Base-by-base conservation (phyloP, 2,329 filamentous ascomycete species). In the Aspergillus sp. region DNA sequence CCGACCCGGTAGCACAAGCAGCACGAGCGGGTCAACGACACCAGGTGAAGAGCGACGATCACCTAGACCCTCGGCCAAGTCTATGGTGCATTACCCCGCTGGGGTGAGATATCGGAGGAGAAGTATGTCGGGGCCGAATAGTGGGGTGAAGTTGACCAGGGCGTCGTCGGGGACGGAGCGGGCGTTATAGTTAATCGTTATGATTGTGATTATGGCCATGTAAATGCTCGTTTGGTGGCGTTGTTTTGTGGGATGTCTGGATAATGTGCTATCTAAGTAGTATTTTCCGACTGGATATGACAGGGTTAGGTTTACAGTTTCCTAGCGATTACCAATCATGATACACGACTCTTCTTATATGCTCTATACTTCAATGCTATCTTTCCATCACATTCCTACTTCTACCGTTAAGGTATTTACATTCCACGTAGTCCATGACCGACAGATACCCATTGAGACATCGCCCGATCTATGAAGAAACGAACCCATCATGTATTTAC, bases 91-190 rank as follows among this genome's bases (percentile, higher is more conserved):
- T 27, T 56, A 47, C 23, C 38, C 58, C 4, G 19, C 52, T 6
- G 53, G 58, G 8, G 21, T 49, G 8, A n/a, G 36, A 11, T 52
- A 57, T 32, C 49, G 48, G 13, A 39, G 53, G 1, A 38, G 39
- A 25, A 60, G 58, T 48, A 41, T 60, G 25, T 54, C 48, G 8
- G 15, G 41, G n/a, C 59, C 51, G 11, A 58, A 57, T 52, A 17
- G 44, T 23, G 51, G 25, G 25, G 32, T 15, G 8, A 23, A 13
- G 7, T 30, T 51, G 13, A 21, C 41, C 21, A 27, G 36, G 39
- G n/a, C 53, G 7, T 55, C 38, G 19, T 25, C 21, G 13, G 51
- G 19, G 7, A 32, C 25, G 47, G 47, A 50, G 27, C 47, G 47
- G 47, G 25, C 8, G 47, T 27, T 30, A 8, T 50, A 50, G 3